Evolutionary conservation across 768 basidiomycete species (phyloP), one percentile per base, ranked within the genome.

Genomic region (Auriscalpium microsporum): DNA sequence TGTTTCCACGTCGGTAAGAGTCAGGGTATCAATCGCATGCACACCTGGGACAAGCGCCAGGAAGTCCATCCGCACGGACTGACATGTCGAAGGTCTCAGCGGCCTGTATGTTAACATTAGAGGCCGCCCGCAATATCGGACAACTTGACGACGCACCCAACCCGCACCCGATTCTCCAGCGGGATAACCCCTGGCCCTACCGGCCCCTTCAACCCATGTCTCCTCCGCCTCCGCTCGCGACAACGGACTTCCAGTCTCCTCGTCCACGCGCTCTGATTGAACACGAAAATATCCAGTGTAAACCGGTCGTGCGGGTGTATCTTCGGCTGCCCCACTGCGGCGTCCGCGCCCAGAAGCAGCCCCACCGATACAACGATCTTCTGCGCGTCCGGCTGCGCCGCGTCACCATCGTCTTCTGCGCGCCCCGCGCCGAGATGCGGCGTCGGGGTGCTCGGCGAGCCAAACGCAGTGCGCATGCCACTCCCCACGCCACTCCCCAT

Each of bases 51-150:
- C 77, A 48, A 94, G 72, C 3, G 91, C 90, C 47, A 94, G 70
- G 63, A 93, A 92, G 56, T 86, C 79, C 85, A 94, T 90, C 42
- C 88, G 75, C 23, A 93, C 87, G 17, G 87, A 89, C 67, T 93
- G 90, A 65, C 90, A 90, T 1, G 88, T 84, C 10, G 82, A 81
- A 4, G 90, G 86, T n/a, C 80, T 75, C 17, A 93, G 74, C 11
- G 90, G 90, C 10, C 89, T 92, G 28, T 59, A 10, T 53, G 10
- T 48, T 7, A 16, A 51, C 19, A 17, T 50, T 38, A 53, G 33
- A 8, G 19, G 2, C 23, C 13, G 10, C 42, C 9, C 46, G 17
- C 52, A 44, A 33, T 28, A 28, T 5, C 5, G 28, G 28, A 51
- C 48, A 14, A 54, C 6, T 49, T 51, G n/a, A 40, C 37, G 19